phyloP scores from a whole-genome alignment of 129 eudicot species.

The Rutidosis leptorrhynchoides region DNA sequence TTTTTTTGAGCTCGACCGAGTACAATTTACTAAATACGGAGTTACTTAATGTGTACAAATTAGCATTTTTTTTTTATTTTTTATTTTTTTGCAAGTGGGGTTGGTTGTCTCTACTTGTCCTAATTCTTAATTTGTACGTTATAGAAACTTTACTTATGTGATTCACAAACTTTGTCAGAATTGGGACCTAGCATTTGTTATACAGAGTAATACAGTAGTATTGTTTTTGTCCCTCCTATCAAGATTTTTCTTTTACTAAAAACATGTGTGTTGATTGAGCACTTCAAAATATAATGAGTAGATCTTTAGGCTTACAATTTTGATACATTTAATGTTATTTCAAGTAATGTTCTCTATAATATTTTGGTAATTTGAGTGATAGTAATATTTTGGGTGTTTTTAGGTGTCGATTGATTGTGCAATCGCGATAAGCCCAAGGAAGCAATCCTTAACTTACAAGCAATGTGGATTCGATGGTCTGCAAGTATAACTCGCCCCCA shows the following conservation, averaged over 20 bases:
- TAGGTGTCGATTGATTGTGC: conserved; percentile 91
- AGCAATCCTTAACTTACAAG: conserved; percentile 75
- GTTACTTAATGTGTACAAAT: too few relatives aligned
- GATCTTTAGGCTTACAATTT: too few relatives aligned
- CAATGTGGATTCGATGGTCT: conserved; percentile 96
- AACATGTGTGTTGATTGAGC: too few relatives aligned
- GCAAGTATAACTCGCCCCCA: conserved; percentile 61
- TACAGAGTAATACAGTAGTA: too few relatives aligned
- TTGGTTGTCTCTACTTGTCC: conserved; percentile 2
- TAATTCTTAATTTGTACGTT: not conserved
- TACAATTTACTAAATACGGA: conserved; percentile 1
- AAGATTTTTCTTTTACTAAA: too few relatives aligned
- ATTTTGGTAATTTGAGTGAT: not conserved
- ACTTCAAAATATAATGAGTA: too few relatives aligned
- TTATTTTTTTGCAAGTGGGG: conserved; percentile 1
- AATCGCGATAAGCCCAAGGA: conserved; percentile 85
- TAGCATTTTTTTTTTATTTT: too few relatives aligned
- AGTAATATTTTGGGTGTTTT: not conserved
- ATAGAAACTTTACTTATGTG: not conserved
- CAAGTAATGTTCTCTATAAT: too few relatives aligned
- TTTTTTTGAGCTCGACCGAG: too few relatives aligned
- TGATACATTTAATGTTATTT: too few relatives aligned
- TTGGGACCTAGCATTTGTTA: too few relatives aligned
- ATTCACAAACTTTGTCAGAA: not conserved
- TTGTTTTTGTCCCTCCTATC: too few relatives aligned